Evolutionary conservation across 2,329 filamentous ascomycete species (phyloP).

Genomic region (Ciborinia camelliae): DNA sequence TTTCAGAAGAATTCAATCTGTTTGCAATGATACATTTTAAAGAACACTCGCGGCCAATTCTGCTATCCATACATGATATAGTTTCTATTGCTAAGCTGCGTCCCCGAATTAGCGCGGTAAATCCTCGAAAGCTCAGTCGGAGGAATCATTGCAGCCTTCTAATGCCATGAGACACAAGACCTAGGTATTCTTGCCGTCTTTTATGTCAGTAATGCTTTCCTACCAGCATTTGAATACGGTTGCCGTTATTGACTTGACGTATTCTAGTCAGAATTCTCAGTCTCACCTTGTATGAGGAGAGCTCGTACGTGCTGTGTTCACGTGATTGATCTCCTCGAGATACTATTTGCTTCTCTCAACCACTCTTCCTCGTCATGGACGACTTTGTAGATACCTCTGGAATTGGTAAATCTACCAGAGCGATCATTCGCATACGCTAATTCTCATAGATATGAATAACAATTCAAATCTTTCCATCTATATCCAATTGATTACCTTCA

Average conservation of each 20-base stretch:
- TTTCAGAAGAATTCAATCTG: neutral
- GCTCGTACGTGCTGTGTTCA: too few relatives aligned
- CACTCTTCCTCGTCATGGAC: constrained; percentile 9
- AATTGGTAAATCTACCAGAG: constrained; percentile 17
- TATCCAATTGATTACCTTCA: constrained; percentile 23
- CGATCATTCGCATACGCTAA: neutral
- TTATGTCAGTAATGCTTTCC: neutral
- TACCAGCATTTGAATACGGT: neutral
- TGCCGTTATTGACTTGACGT: neutral
- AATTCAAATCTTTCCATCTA: constrained; percentile 22
- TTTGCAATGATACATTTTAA: neutral
- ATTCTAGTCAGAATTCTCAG: neutral
- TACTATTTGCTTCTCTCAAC: neutral
- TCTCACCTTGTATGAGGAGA: neutral
- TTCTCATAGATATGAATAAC: constrained; percentile 24
- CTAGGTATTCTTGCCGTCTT: neutral
- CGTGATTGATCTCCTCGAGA: neutral
- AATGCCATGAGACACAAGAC: neutral
- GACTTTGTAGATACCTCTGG: constrained; percentile 15
- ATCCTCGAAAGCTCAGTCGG: neutral
- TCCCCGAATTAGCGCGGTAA: neutral
- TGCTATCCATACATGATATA: neutral
- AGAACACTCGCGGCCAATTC: neutral
- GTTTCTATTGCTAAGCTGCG: neutral
- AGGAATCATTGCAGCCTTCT: neutral